phyloP scores from a whole-genome alignment of 192 early-diverging fungal genomes.

The Piromyces sp. region DNA sequence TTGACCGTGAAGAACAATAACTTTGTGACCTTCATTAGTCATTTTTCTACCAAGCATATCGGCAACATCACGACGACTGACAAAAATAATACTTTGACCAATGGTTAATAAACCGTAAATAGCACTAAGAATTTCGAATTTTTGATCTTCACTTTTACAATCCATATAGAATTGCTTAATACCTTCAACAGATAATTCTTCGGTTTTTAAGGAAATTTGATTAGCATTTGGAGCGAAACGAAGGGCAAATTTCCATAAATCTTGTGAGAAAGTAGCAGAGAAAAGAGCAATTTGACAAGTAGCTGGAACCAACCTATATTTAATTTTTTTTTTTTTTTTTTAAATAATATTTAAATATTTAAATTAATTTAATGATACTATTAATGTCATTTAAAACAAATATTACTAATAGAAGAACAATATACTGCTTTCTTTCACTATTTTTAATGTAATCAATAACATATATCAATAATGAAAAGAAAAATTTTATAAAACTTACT shows the following conservation, averaged over 20 bases:
- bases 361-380: too few relatives aligned
- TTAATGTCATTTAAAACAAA: not conserved
- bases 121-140: conserved; percentile 51
- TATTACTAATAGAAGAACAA: too few relatives aligned
- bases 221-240: conserved; percentile 74
- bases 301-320: conserved; percentile 39
- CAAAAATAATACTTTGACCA: conserved; percentile 93
- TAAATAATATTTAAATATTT: not conserved
- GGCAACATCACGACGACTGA: conserved; percentile 32
- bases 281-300: conserved; percentile 76
- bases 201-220: conserved; percentile 62
- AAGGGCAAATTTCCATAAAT: conserved; percentile 56
- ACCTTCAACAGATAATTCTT: conserved; percentile 80
- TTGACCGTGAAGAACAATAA: conserved; percentile 70
- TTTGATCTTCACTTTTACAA: conserved; percentile 61
- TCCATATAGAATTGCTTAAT: conserved; percentile 98
- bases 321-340: too few relatives aligned
- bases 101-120: conserved; percentile 74
- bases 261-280: conserved; percentile 80
- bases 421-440: too few relatives aligned
- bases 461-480: too few relatives aligned
- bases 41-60: conserved; percentile 58
- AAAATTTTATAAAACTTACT: conserved; percentile 17
- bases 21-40: conserved; percentile 64
- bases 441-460: too few relatives aligned